Conservation (phyloP, 1,139 yeast species). For the Protomyces pachydermus region DNA sequence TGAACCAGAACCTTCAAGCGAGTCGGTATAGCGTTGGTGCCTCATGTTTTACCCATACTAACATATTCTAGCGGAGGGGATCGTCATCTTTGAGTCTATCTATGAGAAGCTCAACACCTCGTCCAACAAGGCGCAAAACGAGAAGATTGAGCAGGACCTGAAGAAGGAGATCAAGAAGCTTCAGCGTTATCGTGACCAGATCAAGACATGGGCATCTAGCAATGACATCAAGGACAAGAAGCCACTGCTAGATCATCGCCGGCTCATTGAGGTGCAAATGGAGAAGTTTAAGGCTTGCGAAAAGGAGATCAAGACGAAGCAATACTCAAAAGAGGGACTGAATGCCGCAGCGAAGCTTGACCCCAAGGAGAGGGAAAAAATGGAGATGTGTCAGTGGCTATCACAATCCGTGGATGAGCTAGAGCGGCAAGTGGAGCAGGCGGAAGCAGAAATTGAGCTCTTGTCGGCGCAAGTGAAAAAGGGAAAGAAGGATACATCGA, state of each 20-base stretch:
- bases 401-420: slow-evolving; percentile 74
- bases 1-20: slow-evolving; percentile 19
- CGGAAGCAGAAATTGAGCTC: slow-evolving; percentile 71
- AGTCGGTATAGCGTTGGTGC: slow-evolving; percentile 5
- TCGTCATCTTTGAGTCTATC: slow-evolving; percentile 75
- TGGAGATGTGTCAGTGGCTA: slow-evolving; percentile 68
- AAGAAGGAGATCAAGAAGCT: slow-evolving; percentile 94
- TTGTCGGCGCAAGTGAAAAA: slow-evolving; percentile 51
- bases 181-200: slow-evolving; percentile 91
- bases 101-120: slow-evolving; percentile 80
- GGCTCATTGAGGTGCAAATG: slow-evolving; percentile 87
- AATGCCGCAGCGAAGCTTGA: slow-evolving; percentile 64
- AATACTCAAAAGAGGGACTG: slow-evolving; percentile 89
- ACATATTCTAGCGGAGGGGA: slow-evolving; percentile 45
- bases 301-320: slow-evolving; percentile 90
- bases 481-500: slow-evolving; percentile 55
- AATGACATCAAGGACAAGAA: slow-evolving; percentile 90
- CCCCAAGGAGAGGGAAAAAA: slow-evolving; percentile 75
- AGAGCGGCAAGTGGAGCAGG: slow-evolving; percentile 70
- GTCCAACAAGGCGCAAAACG: slow-evolving; percentile 84
- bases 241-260: slow-evolving; percentile 69
- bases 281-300: slow-evolving; percentile 94
- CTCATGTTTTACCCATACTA: background rate
- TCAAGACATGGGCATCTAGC: slow-evolving; percentile 91
- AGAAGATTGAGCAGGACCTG: slow-evolving; percentile 82